These are phyloP conservation scores for Cryptosporidium felis DNA, from an alignment of 169 alveolate species.

Conservation along the genomic window DNA sequence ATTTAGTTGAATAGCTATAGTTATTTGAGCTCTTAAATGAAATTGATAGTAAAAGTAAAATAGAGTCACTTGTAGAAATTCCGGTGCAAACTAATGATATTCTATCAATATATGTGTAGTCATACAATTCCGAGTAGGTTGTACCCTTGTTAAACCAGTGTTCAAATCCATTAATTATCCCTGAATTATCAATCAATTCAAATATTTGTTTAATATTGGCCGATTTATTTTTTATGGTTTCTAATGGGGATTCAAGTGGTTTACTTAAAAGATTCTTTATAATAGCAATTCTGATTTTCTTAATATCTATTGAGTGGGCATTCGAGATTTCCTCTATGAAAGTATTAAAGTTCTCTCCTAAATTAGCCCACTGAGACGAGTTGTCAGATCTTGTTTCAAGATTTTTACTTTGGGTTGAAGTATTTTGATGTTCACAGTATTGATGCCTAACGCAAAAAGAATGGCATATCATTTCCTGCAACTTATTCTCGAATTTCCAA, in stretches of 20 bases:
- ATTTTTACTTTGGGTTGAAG: not conserved
- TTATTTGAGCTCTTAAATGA: conserved; percentile 29
- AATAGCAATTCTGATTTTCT: conserved; percentile 6
- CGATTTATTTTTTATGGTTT: conserved; percentile 13
- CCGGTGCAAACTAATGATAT: conserved; percentile 48
- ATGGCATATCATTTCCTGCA: conserved; percentile 23
- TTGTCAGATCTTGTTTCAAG: not conserved
- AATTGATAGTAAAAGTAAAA: conserved; percentile 35
- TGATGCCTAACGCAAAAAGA: not conserved
- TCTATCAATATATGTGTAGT: conserved; percentile 23
- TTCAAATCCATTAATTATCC: conserved; percentile 9
- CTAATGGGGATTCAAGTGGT: conserved; percentile 66
- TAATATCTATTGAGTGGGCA: not conserved
- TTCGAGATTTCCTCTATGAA: conserved; percentile 23
- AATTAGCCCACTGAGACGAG: not conserved
- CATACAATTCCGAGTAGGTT: not conserved
- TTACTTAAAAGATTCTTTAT: conserved; percentile 21
- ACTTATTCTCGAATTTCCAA: not conserved
- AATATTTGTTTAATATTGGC: conserved; percentile 1
- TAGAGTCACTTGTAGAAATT: conserved; percentile 34
- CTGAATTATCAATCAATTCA: conserved; percentile 6
- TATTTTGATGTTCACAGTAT: not conserved
- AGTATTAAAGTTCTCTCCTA: not conserved
- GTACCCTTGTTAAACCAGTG: not conserved
- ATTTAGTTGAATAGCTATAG: conserved; percentile 30